Evolutionary conservation across 129 eudicot species (phyloP).

Genomic region (Scalesia atractyloides): DNA sequence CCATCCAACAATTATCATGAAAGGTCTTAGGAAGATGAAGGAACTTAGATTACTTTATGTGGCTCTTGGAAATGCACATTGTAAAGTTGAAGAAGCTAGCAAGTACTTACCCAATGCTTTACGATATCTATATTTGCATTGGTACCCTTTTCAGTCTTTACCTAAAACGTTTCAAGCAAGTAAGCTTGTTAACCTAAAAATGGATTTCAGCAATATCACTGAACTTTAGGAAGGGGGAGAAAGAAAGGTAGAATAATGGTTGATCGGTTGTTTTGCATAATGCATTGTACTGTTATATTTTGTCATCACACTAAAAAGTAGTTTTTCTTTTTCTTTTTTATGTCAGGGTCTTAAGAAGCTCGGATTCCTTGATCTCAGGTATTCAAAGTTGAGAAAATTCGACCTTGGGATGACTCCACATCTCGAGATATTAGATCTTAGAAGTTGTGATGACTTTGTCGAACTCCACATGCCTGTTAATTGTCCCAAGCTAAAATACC

Average conservation of each 20-base stretch:
- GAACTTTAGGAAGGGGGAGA: slow-evolving; percentile 1
- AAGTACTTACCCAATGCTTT: not conserved
- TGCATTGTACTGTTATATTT: not conserved
- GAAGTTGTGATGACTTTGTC: not conserved
- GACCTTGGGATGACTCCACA: too few relatives aligned
- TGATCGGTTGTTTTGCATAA: not conserved
- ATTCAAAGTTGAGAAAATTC: too few relatives aligned
- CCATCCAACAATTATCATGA: not conserved
- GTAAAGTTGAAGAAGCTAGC: not conserved
- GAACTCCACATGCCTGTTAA: slow-evolving; percentile 1
- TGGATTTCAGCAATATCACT: fast-evolving
- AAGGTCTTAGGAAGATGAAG: slow-evolving; percentile 12
- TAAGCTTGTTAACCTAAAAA: not conserved
- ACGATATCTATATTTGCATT: not conserved
- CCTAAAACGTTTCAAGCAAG: not conserved
- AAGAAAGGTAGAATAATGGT: slow-evolving; percentile 10
- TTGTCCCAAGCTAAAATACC: not conserved
- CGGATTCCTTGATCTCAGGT: too few relatives aligned
- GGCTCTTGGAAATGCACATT: too few relatives aligned
- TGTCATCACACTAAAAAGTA: too few relatives aligned
- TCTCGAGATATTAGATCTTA: not conserved
- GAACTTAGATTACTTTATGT: slow-evolving; percentile 3
- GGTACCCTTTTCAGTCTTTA: not conserved
- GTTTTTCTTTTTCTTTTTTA: too few relatives aligned
- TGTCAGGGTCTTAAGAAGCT: too few relatives aligned